Evolutionary conservation across 164 flowering plant species (phyloP), one percentile per base, ranked within the genome.

Genomic region (Cinnamomum micranthum): DNA sequence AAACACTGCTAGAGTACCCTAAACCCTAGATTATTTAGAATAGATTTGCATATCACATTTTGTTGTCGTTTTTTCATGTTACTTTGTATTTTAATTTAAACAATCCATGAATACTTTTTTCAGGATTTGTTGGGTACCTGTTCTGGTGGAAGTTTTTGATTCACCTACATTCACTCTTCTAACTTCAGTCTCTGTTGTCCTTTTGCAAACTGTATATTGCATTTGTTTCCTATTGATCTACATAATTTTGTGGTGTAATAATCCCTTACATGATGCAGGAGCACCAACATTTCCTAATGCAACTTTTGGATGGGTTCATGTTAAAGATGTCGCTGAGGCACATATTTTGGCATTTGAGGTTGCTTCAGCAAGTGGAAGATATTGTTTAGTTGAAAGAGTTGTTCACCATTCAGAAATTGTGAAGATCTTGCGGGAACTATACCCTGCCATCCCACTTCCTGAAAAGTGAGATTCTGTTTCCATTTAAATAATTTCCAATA

Each of bases 321-420:
- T 87, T 23, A 85, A 80, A 82, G 90, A 90, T 85, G 91, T 90
- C 51, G 92, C 87, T 12, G 59, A 68, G 41, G 92, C 93, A 23
- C 91, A 89, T 80, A 80, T 91, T 79, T 80, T 76, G 69, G 93
- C 91, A 72, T 84, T 82, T 85, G 92, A 88, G 80, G 75, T 75
- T 75, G 82, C 91, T 78, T 83, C 90, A 59, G 90, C 91, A 13
- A 78, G 70, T 71, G 93, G 93, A 72, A 84, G 95, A 83, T 88
- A 89, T 73, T 83, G 85, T 75, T 27, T 88, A 64, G 88, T 84
- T 14, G 91, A 81, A 77, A 75, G 71, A 31, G 84, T 85, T 70
- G 80, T 67, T 63, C 86, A 81, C 72, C 62, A 9, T 63, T 85
- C 86, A 12, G 86, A 78, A 50, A 3, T 82, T 74, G 82, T 83